Percentiles rank a stretch among this genome's conserved stretches.
phyloP scores from a whole-genome alignment of 2,329 filamentous ascomycete species.

The Fusarium pseudograminearum region DNA sequence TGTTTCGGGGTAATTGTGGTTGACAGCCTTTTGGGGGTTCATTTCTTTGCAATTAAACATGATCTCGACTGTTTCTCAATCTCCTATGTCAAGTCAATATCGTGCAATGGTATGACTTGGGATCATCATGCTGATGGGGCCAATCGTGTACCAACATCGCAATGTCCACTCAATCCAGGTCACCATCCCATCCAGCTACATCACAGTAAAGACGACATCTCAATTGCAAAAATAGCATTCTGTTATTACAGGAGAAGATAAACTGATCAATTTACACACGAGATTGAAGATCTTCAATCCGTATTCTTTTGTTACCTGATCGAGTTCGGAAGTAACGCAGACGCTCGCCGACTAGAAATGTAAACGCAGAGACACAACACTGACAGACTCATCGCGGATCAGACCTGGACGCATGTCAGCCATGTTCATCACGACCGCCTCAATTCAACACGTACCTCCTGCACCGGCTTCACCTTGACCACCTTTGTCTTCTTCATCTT shows the following conservation, averaged over 20 bases:
- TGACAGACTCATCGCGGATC: not conserved
- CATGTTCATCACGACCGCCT: constrained; percentile 2
- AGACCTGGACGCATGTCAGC: constrained; percentile 16
- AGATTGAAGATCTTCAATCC: not conserved
- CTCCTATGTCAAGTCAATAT: not conserved
- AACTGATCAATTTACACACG: not conserved
- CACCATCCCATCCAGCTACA: not conserved
- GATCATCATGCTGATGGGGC: not conserved
- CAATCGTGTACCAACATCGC: not conserved
- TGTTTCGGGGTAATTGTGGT: not conserved
- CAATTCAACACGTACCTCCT: constrained; percentile 23
- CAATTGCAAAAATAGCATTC: not conserved
- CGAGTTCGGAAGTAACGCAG: not conserved
- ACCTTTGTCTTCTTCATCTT: constrained; percentile 61
- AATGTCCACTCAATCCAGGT: not conserved
- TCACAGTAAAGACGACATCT: not conserved
- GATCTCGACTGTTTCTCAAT: not conserved
- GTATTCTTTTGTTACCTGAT: not conserved
- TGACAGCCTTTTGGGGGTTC: not conserved
- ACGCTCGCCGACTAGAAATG: not conserved
- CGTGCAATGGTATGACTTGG: no score
- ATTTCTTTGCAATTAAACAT: not conserved
- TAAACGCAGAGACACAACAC: not conserved
- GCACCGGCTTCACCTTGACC: constrained; percentile 54
- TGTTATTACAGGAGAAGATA: not conserved